Base-by-base conservation (phyloP, 2,329 filamentous ascomycete species). In the Claviceps fusiformis region DNA sequence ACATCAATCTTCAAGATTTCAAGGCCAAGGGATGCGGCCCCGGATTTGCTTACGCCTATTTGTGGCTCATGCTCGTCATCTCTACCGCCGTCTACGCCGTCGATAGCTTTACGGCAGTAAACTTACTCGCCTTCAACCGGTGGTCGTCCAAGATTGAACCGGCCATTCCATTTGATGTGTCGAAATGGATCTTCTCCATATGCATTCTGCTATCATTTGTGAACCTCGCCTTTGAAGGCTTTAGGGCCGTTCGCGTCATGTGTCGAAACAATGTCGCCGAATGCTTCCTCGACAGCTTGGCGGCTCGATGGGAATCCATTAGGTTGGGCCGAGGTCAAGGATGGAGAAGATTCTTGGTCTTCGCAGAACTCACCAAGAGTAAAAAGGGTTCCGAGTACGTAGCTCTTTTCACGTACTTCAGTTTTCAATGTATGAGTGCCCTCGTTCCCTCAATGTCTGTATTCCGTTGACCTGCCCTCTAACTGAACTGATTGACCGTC, bases 151-250 rank as follows among this genome's bases (percentile, higher is more conserved):
- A 88, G 61, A 86, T 97, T 62, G 73, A 89, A 62, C 90, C 90
- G 1, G 79, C 81, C 45, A 86, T 97, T 60, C 80, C 83, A 3
- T 82, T 95, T 64, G 73, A 81, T 51, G 80, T 92, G 54, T 87
- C 89, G 13, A 95, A 93, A 73, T 96, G 91, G 90, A 91, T 98
- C 67, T 98, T 97, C 68, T 86, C 89, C 33, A 81, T 82, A 55
- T 95, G 91, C 68, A 97, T 98, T 66, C 86, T 97, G 59, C 76
- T 93, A 41, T 97, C 91, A 10, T 91, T 92, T 68, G 73, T 89
- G 60, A 87, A 97, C 61, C 78, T 95, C 33, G 76, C 73, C 17
- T 93, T 86, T 64, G 87, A 95, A 69, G 89, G 88, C 73, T 66
- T 95, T 50, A 82, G 87, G 54, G 90, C 92, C 31, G 73, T 86